These are phyloP conservation scores for Podaxis pistillaris DNA, from an alignment of 768 basidiomycete genomes.

Conservation along the genomic window DNA sequence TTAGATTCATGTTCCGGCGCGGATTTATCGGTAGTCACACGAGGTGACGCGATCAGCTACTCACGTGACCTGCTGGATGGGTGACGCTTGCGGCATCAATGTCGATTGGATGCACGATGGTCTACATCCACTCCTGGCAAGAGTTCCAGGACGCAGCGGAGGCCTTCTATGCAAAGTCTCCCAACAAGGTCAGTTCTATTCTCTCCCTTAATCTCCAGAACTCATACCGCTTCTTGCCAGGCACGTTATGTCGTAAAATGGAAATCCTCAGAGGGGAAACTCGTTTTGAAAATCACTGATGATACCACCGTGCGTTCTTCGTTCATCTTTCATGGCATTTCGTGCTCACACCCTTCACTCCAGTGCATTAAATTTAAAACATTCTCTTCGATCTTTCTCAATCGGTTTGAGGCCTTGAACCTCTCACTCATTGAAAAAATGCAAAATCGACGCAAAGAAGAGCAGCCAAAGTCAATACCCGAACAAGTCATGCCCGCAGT, in stretches of 20 bases:
- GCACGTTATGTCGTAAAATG: slow-evolving; percentile 92
- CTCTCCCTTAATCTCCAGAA: background rate
- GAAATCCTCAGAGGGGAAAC: slow-evolving; percentile 78
- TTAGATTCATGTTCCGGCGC: slow-evolving; percentile 3
- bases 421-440: slow-evolving; percentile 83
- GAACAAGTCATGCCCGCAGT: slow-evolving; percentile 19
- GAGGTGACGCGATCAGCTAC: background rate
- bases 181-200: slow-evolving; percentile 57
- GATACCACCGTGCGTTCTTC: slow-evolving; percentile 68
- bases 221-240: slow-evolving; percentile 37
- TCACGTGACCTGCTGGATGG: slow-evolving; percentile 21
- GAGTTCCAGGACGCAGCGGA: slow-evolving; percentile 90
- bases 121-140: slow-evolving; percentile 89
- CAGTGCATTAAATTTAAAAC: slow-evolving; percentile 98
- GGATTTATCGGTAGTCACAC: slow-evolving; percentile 10
- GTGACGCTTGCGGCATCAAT: slow-evolving; percentile 16
- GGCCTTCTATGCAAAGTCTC: slow-evolving; percentile 76
- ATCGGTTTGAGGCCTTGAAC: slow-evolving; percentile 93
- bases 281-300: slow-evolving; percentile 94
- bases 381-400: slow-evolving; percentile 89
- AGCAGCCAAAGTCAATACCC: slow-evolving; percentile 26
- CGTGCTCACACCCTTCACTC: background rate
- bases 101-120: slow-evolving; percentile 59
- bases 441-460: slow-evolving; percentile 58
- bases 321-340: background rate